phyloP scores from a whole-genome alignment of 805 yeast genomes.

The Metschnikowia bowlesiae region DNA sequence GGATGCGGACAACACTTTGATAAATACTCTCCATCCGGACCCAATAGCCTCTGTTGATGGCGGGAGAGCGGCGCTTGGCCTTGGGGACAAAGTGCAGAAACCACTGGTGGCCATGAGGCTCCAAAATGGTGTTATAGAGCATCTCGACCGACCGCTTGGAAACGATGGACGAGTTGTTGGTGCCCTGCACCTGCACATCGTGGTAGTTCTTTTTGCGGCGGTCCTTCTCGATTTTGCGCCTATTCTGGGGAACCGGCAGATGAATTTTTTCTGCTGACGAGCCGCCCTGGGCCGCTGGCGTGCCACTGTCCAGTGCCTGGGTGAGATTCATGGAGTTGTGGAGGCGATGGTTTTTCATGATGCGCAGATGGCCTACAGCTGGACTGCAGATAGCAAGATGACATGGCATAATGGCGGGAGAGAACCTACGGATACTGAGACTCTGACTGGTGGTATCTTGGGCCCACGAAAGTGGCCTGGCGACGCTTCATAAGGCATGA shows the following conservation, averaged over 20 bases:
- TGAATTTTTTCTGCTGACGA: no score
- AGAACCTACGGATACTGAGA: no score
- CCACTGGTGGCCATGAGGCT: conserved; percentile 41
- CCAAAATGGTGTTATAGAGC: conserved; percentile 40
- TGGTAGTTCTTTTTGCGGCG: conserved; percentile 45
- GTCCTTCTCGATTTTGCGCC: conserved; percentile 38
- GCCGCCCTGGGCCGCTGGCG: no score
- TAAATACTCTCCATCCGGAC: conserved; percentile 68
- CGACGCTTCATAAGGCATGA: no score
- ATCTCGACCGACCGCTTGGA: conserved; percentile 77
- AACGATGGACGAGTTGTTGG: conserved; percentile 78
- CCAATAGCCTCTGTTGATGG: conserved; percentile 83
- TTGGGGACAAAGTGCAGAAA: conserved; percentile 66
- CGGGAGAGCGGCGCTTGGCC: conserved; percentile 68
- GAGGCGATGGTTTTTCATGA: background rate
- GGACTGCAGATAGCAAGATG: background rate
- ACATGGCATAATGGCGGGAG: no score
- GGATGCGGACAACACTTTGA: conserved; percentile 46
- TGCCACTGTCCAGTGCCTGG: background rate
- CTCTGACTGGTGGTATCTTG: no score
- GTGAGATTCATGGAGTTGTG: background rate
- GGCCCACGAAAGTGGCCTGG: no score
- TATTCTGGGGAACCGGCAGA: conserved; percentile 5
- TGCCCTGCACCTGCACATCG: conserved; percentile 74
- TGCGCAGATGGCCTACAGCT: background rate